Evolutionary conservation across 148 eudicot genomes (phyloP).

Genomic region (Chenopodium quinoa): DNA sequence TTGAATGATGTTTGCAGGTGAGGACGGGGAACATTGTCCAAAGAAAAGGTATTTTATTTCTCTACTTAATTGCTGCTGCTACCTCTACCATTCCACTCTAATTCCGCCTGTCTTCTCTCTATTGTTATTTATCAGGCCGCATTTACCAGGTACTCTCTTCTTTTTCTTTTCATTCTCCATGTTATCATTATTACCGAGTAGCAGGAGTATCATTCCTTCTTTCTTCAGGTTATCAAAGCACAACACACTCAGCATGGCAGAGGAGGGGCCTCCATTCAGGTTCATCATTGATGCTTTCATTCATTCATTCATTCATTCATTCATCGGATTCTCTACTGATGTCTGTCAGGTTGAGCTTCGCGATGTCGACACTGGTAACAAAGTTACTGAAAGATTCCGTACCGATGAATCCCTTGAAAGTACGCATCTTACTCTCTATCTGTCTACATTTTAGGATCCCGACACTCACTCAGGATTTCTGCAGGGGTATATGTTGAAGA

Average conservation of each 20-base stretch:
- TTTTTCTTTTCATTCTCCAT: not conserved
- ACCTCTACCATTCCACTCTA: too few relatives aligned
- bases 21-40: conserved; percentile 67
- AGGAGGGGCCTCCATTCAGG: conserved; percentile 93
- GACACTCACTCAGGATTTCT: not conserved
- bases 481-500: conserved; percentile 82
- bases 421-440: conserved; percentile 23
- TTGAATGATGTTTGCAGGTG: conserved; percentile 42
- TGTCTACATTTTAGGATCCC: not conserved
- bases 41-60: conserved; percentile 53
- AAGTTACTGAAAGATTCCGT: conserved; percentile 82
- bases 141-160: conserved; percentile 51
- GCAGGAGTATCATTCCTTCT: too few relatives aligned
- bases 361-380: conserved; percentile 81
- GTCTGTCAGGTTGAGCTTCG: conserved; percentile 79
- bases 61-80: not conserved
- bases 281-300: not conserved
- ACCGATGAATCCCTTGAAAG: conserved; percentile 90
- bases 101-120: too few relatives aligned
- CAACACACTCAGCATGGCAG: conserved; percentile 87
- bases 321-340: too few relatives aligned
- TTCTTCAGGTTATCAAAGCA: conserved; percentile 67
- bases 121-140: conserved; percentile 42
- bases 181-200: too few relatives aligned
- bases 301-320: too few relatives aligned